Conservation (phyloP, 305 asterid genomes). For the Plantago lanceolata region DNA sequence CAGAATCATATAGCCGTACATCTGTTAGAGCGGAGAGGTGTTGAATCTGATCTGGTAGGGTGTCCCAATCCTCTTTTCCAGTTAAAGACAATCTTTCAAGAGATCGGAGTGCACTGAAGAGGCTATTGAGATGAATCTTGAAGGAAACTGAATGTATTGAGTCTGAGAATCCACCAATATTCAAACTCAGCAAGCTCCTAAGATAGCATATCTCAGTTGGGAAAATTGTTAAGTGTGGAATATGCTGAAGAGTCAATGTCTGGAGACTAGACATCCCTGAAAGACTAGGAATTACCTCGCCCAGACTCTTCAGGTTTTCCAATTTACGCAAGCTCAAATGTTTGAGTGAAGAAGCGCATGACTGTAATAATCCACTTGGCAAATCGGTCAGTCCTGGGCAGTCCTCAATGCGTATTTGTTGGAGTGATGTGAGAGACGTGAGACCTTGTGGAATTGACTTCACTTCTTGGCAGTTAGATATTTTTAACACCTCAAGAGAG, state of each 20-base stretch:
- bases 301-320: not conserved
- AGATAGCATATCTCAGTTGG: not conserved
- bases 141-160: conserved; percentile 3
- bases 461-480: not conserved
- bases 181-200: not conserved
- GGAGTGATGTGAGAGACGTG: not conserved
- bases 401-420: not conserved
- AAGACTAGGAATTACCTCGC: not conserved
- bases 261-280: conserved; percentile 9
- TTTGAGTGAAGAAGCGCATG: not conserved
- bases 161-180: conserved; percentile 17
- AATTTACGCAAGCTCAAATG: not conserved
- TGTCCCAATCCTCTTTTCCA: conserved; percentile 18
- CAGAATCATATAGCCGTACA: conserved; percentile 10
- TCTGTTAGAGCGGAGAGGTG: conserved; percentile 13
- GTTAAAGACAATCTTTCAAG: not conserved
- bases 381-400: conserved; percentile 16
- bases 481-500: not conserved
- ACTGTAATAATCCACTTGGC: conserved; percentile 5
- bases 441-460: no score
- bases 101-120: not conserved
- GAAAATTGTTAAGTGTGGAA: conserved; percentile 6
- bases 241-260: not conserved
- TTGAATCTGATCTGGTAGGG: conserved; percentile 23
- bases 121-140: conserved; percentile 1